Evolutionary conservation across 129 eudicot species (phyloP).

Genomic region (Dittrichia graveolens): DNA sequence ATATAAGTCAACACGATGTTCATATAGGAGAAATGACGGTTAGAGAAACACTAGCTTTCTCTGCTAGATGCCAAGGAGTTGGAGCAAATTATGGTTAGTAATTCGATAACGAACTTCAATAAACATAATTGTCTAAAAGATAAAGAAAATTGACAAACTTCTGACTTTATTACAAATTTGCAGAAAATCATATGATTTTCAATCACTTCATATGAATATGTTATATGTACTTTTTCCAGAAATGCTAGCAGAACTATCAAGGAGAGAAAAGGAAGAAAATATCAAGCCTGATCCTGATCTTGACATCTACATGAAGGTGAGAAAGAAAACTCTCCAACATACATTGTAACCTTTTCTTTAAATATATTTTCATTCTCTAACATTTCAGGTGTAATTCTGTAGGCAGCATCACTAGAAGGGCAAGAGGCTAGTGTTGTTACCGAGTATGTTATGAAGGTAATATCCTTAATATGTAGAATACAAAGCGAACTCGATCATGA

Average conservation of each 20-base stretch:
- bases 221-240: slow-evolving; percentile 32
- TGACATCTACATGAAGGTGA: slow-evolving; percentile 65
- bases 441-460: slow-evolving; percentile 62
- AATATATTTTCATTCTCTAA: too few relatives aligned
- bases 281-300: slow-evolving; percentile 65
- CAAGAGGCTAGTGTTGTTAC: slow-evolving; percentile 62
- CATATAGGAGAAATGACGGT: slow-evolving; percentile 87
- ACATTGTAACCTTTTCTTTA: too few relatives aligned
- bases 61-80: slow-evolving; percentile 72
- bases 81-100: slow-evolving; percentile 61
- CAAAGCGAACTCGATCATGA: not conserved
- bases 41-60: slow-evolving; percentile 73
- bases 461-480: slow-evolving; percentile 14
- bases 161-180: too few relatives aligned
- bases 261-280: slow-evolving; percentile 63
- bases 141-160: too few relatives aligned
- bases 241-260: slow-evolving; percentile 54
- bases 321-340: not conserved
- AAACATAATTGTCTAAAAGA: too few relatives aligned
- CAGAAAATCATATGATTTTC: too few relatives aligned
- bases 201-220: not conserved
- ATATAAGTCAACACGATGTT: slow-evolving; percentile 78
- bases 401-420: slow-evolving; percentile 63
- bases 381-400: not conserved
- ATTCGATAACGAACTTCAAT: not conserved